Percentiles rank a stretch among this genome's conserved stretches.
phyloP scores from a whole-genome alignment of 768 basidiomycete genomes.

The Tephrocybe sp. region DNA sequence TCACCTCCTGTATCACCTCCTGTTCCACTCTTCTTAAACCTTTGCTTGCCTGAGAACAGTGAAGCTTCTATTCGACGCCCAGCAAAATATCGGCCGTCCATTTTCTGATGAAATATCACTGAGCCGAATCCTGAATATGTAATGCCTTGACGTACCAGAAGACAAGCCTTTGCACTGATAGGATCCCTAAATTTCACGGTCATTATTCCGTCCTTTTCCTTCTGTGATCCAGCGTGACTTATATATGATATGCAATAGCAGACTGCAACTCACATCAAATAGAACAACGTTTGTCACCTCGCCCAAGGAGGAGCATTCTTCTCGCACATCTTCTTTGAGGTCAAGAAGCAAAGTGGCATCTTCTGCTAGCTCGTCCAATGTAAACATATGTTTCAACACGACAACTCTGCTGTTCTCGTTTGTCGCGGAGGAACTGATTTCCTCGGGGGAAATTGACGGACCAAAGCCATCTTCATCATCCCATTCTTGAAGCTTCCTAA shows the following conservation, averaged over 20 bases:
- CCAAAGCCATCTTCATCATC: slow-evolving; percentile 93
- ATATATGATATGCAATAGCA: neutral
- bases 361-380: slow-evolving; percentile 77
- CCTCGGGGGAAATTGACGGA: slow-evolving; percentile 57
- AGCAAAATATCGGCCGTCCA: slow-evolving; percentile 91
- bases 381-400: slow-evolving; percentile 95
- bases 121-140: neutral
- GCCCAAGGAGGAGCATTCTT: slow-evolving; percentile 86
- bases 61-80: slow-evolving; percentile 81
- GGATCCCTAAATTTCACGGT: slow-evolving; percentile 95
- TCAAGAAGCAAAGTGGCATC: slow-evolving; percentile 86
- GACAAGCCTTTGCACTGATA: slow-evolving; percentile 89
- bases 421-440: slow-evolving; percentile 33
- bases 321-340: slow-evolving; percentile 93
- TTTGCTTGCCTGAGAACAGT: slow-evolving; percentile 77
- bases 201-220: slow-evolving; percentile 92
- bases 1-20: slow-evolving; percentile 68
- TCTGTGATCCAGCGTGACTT: slow-evolving; percentile 40
- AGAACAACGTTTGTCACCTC: slow-evolving; percentile 95
- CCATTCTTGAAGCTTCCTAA: slow-evolving; percentile 91
- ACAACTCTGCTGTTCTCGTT: slow-evolving; percentile 76
- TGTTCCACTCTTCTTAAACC: slow-evolving; percentile 73
- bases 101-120: slow-evolving; percentile 55
- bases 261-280: slow-evolving; percentile 73
- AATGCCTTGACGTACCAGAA: slow-evolving; percentile 54